A percentile compares a stretch with the other conserved stretches of the same genome.
Conservation (phyloP, 2,329 filamentous ascomycete genomes). For the Penicillium sp. region DNA sequence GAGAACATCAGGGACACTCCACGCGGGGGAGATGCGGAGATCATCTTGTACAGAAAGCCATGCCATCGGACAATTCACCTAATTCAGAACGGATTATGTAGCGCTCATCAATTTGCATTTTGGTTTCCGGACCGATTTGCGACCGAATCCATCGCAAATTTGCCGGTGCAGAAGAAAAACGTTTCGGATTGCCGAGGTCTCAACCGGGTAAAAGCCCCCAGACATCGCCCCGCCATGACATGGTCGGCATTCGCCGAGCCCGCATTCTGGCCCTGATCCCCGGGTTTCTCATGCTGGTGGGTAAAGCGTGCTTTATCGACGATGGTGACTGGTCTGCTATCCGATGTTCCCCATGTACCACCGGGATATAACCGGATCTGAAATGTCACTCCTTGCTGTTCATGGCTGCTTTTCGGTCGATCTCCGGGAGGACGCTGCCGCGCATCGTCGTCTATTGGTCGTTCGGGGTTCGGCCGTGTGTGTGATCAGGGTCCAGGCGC, state of each 20-base stretch:
- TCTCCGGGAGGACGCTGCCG: constrained; percentile 15
- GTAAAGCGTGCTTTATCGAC: background rate
- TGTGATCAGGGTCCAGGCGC: background rate
- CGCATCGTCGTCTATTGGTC: background rate
- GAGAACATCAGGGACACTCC: background rate
- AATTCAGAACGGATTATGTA: background rate
- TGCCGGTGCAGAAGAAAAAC: background rate
- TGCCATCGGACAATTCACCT: background rate
- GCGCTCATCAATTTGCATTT: background rate
- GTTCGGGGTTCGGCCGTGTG: constrained; percentile 11
- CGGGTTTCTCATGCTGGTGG: background rate
- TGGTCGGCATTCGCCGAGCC: background rate
- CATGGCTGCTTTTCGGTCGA: constrained; percentile 9
- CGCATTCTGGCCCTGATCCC: background rate
- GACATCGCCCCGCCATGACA: constrained; percentile 1
- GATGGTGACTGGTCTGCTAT: background rate
- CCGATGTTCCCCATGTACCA: background rate
- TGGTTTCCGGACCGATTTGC: background rate
- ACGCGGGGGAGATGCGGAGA: background rate
- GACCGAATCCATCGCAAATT: background rate
- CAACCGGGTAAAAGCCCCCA: background rate
- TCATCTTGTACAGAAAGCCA: background rate
- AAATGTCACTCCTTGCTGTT: constrained; percentile 7
- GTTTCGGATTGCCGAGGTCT: constrained; percentile 1
- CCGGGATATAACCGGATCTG: constrained; percentile 11